phyloP scores from a whole-genome alignment of 345 rosid genomes.

The Gynandropsis gynandra region DNA sequence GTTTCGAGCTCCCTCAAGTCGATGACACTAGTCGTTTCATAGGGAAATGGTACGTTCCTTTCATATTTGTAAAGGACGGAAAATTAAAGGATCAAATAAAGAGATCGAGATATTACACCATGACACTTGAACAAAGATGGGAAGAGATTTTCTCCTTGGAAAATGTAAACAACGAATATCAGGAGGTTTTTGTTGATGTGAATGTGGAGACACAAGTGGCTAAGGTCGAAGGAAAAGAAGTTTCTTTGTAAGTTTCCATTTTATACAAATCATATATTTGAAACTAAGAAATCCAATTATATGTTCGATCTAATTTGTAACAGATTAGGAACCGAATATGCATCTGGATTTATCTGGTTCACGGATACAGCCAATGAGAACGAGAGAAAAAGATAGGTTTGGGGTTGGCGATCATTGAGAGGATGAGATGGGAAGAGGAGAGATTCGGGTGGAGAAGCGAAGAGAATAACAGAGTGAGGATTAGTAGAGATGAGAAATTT shows the following conservation, averaged over 20 bases:
- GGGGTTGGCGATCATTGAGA: conserved; percentile 32
- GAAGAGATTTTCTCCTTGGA: conserved; percentile 38
- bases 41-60: conserved; percentile 75
- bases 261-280: too few relatives aligned
- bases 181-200: conserved; percentile 26
- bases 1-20: conserved; percentile 35
- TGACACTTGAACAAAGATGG: conserved; percentile 59
- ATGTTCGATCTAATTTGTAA: too few relatives aligned
- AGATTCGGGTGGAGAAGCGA: conserved; percentile 41
- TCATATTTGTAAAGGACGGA: conserved; percentile 47
- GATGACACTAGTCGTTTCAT: conserved; percentile 24
- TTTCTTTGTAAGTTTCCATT: too few relatives aligned
- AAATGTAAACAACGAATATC: conserved; percentile 10
- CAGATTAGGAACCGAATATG: too few relatives aligned
- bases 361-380: too few relatives aligned
- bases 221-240: conserved; percentile 28
- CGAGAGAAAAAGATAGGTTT: conserved; percentile 34
- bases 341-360: conserved; percentile 39
- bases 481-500: conserved; percentile 29
- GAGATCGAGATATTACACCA: conserved; percentile 40
- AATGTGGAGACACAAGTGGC: conserved; percentile 30
- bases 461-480: too few relatives aligned
- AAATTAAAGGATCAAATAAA: conserved; percentile 32
- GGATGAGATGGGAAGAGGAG: conserved; percentile 47
- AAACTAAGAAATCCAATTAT: too few relatives aligned